A percentile compares a stretch with the other conserved stretches of the same genome.
Conservation (phyloP, 129 eudicot species). For the Flaveria brownii region DNA sequence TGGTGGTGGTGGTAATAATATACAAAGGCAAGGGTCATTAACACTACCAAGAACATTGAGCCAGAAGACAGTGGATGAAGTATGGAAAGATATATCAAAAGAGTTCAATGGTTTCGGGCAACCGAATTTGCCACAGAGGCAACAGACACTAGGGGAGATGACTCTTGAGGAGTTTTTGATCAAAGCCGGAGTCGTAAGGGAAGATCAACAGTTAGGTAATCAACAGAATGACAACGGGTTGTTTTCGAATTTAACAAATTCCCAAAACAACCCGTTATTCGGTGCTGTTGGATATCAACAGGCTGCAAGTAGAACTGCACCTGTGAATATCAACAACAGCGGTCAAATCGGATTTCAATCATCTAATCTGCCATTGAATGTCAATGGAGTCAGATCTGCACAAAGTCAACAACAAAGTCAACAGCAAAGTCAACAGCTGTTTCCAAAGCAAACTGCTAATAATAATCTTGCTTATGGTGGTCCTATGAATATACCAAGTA, state of each 20-base stretch:
- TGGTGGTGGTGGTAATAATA: conserved; percentile 44
- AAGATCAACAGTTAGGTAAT: conserved; percentile 48
- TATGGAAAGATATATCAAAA: conserved; percentile 77
- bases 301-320: conserved; percentile 21
- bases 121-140: conserved; percentile 54
- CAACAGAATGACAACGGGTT: conserved; percentile 46
- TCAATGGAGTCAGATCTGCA: conserved; percentile 57
- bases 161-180: conserved; percentile 92
- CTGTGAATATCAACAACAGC: conserved; percentile 17
- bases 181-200: conserved; percentile 91
- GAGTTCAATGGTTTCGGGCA: conserved; percentile 46
- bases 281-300: conserved; percentile 59
- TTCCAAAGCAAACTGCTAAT: conserved; percentile 64
- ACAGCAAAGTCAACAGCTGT: conserved; percentile 47
- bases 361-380: conserved; percentile 59
- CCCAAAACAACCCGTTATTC: conserved; percentile 45
- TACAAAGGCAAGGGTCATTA: conserved; percentile 88
- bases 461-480: conserved; percentile 48
- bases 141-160: conserved; percentile 83
- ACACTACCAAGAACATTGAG: conserved; percentile 84
- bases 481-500: conserved; percentile 53
- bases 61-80: conserved; percentile 87
- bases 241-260: conserved; percentile 45
- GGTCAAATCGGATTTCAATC: conserved; percentile 53
- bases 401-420: conserved; percentile 48